These are phyloP conservation scores for Hippophae tibetana DNA, from an alignment of 306 rosid species.

Conservation along the genomic window DNA sequence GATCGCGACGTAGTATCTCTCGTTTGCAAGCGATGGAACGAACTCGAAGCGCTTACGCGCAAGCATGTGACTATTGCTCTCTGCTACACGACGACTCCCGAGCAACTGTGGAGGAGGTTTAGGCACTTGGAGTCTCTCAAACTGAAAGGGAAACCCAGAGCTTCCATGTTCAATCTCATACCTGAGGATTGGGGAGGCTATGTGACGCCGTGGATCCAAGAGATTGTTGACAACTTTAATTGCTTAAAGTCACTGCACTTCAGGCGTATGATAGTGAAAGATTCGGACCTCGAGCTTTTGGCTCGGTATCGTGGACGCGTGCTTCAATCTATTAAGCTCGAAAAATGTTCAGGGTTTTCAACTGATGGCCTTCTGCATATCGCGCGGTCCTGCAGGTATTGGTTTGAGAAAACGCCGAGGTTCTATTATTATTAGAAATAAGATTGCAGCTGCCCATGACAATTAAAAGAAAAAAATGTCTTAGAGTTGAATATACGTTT, in stretches of 20 bases:
- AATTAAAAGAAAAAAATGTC: no score
- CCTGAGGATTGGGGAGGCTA: constrained; percentile 97
- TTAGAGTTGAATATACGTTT: no score
- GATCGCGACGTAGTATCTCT: constrained; percentile 77
- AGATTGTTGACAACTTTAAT: constrained; percentile 48
- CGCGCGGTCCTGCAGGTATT: constrained; percentile 69
- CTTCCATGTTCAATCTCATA: constrained; percentile 90
- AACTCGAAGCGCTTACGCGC: constrained; percentile 77
- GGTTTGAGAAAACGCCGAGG: not conserved
- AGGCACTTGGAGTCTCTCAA: constrained; percentile 65
- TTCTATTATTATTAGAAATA: not conserved
- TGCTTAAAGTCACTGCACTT: constrained; percentile 71
- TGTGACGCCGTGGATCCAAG: constrained; percentile 75
- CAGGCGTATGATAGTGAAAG: constrained; percentile 86
- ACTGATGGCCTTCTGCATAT: constrained; percentile 67
- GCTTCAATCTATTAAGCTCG: constrained; percentile 67
- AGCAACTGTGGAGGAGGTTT: constrained; percentile 53
- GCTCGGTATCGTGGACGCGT: constrained; percentile 53
- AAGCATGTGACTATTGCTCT: constrained; percentile 92
- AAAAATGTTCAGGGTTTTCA: constrained; percentile 88
- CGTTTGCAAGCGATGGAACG: constrained; percentile 83
- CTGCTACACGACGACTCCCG: constrained; percentile 82
- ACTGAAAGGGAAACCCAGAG: constrained; percentile 87
- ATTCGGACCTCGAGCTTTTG: constrained; percentile 66
- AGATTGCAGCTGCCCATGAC: no score